These are phyloP conservation scores for Imleria badia DNA, from an alignment of 768 basidiomycete species.

Conservation along the genomic window DNA sequence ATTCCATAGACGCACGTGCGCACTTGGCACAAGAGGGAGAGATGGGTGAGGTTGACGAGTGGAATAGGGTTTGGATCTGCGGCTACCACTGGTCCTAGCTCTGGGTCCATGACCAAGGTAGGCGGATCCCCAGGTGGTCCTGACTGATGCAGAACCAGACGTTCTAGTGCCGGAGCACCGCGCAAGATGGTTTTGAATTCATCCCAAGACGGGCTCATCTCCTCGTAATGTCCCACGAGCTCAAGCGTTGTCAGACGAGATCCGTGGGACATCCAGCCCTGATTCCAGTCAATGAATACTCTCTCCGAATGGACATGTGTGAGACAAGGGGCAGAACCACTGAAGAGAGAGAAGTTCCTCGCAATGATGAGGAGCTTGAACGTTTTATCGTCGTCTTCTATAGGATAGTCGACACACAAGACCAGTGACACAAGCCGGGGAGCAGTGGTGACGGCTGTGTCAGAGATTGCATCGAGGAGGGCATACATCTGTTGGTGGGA, in stretches of 20 bases:
- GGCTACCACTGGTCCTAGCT: no score
- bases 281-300: conserved; percentile 64
- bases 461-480: conserved; percentile 42
- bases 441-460: conserved; percentile 36
- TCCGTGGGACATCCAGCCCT: conserved; percentile 24
- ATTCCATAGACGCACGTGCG: no score
- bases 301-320: conserved; percentile 55
- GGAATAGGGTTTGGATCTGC: no score
- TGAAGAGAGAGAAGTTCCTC: conserved; percentile 47
- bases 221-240: conserved; percentile 57
- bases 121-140: conserved; percentile 41
- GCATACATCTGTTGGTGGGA: conserved; percentile 46
- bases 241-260: conserved; percentile 47
- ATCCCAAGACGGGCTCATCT: conserved; percentile 58
- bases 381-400: conserved; percentile 22
- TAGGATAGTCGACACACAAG: conserved; percentile 59
- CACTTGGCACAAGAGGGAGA: no score
- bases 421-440: conserved; percentile 51
- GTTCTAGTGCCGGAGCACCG: conserved; percentile 49
- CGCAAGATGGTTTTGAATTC: conserved; percentile 51
- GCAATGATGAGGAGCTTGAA: conserved; percentile 29
- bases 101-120: conserved; percentile 44
- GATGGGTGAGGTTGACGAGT: no score
- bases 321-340: conserved; percentile 47
- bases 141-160: conserved; percentile 52